Base-by-base conservation (phyloP, 1,139 yeast genomes). In the Suhomyces atakaporum region DNA sequence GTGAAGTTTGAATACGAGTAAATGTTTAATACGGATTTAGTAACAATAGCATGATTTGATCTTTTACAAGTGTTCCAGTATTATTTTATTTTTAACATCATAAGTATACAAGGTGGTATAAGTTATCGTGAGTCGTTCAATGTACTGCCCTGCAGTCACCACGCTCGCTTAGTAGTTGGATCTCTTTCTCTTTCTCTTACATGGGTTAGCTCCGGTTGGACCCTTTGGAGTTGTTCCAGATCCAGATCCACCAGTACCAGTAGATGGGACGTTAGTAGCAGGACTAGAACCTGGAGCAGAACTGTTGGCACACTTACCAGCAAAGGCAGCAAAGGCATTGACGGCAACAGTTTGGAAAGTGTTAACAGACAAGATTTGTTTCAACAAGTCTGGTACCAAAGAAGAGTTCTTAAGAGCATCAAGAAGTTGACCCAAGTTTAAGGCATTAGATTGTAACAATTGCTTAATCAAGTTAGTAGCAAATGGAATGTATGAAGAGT, bases 251-350 rank as follows among this genome's bases (percentile, higher is more conserved):
- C 45, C 36, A 9, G 52, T 37, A 29, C 40, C 29, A 12, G 31
- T 19, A n/a, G n/a, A n/a, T 18, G 20, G 20, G 20, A 8, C 8
- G 20, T 5, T 6, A 8, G 20, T 18, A 18, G 20, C 5, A 18
- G 20, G 20, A 25, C 25, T 16, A 31, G 36, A 25, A 4, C 52
- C 38, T 16, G 46, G 29, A 5, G 37, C 39, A 18, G 44, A 23
- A 18, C 39, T 16, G 18, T 19, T 15, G 12, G 53, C 43, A 58
- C 75, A 69, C 38, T 58, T 52, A 28, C 75, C 75, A 15, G 67
- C 58, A 44, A 60, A 63, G 3, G 75, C 75, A 31, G 73, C 72
- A 42, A 69, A 62, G 2, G 74, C 69, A 38, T 67, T 68, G 33
- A 62, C 56, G 25, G 62, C 57, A 33, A 70, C 66, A n/a, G 69